These are phyloP conservation scores for Vitis hybrid DNA, from an alignment of 177 flowering plant species.

Conservation along the genomic window DNA sequence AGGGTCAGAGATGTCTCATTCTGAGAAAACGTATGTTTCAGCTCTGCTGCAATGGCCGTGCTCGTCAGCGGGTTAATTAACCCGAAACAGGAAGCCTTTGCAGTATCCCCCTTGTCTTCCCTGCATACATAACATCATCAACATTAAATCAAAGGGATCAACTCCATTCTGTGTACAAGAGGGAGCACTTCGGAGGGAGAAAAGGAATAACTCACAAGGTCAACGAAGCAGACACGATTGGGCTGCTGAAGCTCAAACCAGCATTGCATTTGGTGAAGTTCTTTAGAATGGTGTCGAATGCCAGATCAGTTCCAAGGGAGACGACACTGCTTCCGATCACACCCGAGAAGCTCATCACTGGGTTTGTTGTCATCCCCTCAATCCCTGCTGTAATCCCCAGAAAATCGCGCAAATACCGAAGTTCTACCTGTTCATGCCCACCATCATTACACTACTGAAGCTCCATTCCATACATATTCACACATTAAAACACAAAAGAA, in stretches of 20 bases:
- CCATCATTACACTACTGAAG: too few relatives aligned
- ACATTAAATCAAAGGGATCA: background rate
- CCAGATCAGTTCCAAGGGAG: conserved; percentile 26
- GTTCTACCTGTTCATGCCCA: conserved; percentile 27
- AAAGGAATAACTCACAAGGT: conserved; percentile 25
- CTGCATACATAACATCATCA: conserved; percentile 18
- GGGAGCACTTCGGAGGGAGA: background rate
- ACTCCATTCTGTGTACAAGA: background rate
- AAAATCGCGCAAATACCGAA: conserved; percentile 44
- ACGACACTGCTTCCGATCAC: conserved; percentile 22
- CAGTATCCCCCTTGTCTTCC: conserved; percentile 21
- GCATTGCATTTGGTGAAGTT: conserved; percentile 24
- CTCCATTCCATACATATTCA: too few relatives aligned
- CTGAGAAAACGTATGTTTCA: conserved; percentile 19
- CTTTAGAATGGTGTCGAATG: conserved; percentile 21
- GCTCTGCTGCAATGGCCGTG: conserved; percentile 35
- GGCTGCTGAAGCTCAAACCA: conserved; percentile 29
- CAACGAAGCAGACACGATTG: conserved; percentile 26
- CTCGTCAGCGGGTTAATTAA: conserved; percentile 17
- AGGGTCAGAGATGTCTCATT: conserved; percentile 14
- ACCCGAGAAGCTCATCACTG: conserved; percentile 24
- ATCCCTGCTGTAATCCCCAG: conserved; percentile 29
- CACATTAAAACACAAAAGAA: background rate
- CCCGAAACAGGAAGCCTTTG: conserved; percentile 20
- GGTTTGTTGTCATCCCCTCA: conserved; percentile 20